Conservation (phyloP, 1,284 basidiomycete species). For the Ustilago bromivora region DNA sequence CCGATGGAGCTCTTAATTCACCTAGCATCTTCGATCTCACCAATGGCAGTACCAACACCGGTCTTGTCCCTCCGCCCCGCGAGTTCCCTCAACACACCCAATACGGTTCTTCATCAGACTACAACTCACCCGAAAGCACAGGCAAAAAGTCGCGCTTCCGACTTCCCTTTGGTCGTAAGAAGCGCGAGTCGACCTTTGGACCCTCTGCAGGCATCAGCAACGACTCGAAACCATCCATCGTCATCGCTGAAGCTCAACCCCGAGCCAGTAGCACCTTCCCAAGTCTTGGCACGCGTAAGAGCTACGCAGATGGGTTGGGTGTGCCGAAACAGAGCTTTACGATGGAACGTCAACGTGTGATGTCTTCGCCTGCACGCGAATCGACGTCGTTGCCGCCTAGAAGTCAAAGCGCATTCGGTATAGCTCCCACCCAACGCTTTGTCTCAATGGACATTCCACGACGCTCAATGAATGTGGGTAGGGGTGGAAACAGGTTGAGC, state of each 20-base stretch:
- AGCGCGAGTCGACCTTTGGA: slow-evolving; percentile 44
- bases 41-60: slow-evolving; percentile 2
- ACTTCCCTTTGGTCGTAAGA: slow-evolving; percentile 47
- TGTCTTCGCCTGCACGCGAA: slow-evolving; percentile 35
- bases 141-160: slow-evolving; percentile 35
- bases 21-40: slow-evolving; percentile 22
- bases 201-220: slow-evolving; percentile 1
- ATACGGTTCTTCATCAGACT: slow-evolving; percentile 5
- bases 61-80: slow-evolving; percentile 2
- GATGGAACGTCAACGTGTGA: slow-evolving; percentile 41
- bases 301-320: slow-evolving; percentile 37
- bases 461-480: slow-evolving; percentile 34
- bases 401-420: slow-evolving; percentile 56
- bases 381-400: slow-evolving; percentile 26
- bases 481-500: slow-evolving; percentile 22
- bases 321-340: slow-evolving; percentile 35
- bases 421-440: slow-evolving; percentile 44
- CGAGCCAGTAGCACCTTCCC: slow-evolving; percentile 20
- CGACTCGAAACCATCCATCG: slow-evolving; percentile 20
- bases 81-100: slow-evolving; percentile 28
- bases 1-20: slow-evolving; percentile 28
- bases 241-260: slow-evolving; percentile 11
- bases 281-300: slow-evolving; percentile 31
- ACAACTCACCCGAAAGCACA: slow-evolving; percentile 9
- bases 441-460: slow-evolving; percentile 45